These are phyloP conservation scores for Cryptococcus hybrid DNA, from an alignment of 1,284 basidiomycete species.

Conservation along the genomic window DNA sequence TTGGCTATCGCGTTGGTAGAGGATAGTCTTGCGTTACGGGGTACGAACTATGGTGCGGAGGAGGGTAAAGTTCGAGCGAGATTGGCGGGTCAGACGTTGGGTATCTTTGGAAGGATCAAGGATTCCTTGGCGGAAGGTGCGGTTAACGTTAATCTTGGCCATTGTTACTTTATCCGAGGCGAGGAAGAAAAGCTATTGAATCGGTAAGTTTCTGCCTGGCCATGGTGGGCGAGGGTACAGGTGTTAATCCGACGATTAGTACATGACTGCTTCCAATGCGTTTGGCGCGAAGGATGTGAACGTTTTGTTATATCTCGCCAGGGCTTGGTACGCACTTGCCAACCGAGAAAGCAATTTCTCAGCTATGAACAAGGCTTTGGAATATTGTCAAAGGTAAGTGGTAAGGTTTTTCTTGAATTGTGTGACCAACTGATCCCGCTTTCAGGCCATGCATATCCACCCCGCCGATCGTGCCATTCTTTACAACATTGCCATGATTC, in stretches of 20 bases:
- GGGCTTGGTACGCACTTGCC: conserved; percentile 89
- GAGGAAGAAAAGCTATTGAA: conserved; percentile 93
- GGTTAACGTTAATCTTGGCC: conserved; percentile 92
- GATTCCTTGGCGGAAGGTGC: conserved; percentile 80
- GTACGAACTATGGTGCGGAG: conserved; percentile 49
- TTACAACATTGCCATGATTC: conserved; percentile 95
- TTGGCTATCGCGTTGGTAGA: conserved; percentile 89
- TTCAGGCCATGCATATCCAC: conserved; percentile 68
- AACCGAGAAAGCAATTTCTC: conserved; percentile 77
- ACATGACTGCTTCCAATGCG: conserved; percentile 77
- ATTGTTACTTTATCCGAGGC: conserved; percentile 84
- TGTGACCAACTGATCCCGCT: background rate
- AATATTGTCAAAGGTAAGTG: conserved; percentile 62
- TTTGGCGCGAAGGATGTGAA: conserved; percentile 68
- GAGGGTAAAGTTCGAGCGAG: conserved; percentile 61
- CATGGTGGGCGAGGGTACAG: too few species aligned
- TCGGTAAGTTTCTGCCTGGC: conserved; percentile 62
- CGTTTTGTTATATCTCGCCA: conserved; percentile 75
- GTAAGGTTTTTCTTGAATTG: conserved; percentile 49
- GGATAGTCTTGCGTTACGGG: conserved; percentile 64
- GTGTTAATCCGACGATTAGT: conserved; percentile 55
- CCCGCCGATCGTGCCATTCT: conserved; percentile 82
- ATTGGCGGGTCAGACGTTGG: conserved; percentile 77
- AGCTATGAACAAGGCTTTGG: conserved; percentile 74
- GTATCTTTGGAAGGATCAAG: conserved; percentile 81